Percentiles rank a stretch among this genome's conserved stretches.
phyloP scores from a whole-genome alignment of 2,329 filamentous ascomycete genomes.

The Penicillium sp. region DNA sequence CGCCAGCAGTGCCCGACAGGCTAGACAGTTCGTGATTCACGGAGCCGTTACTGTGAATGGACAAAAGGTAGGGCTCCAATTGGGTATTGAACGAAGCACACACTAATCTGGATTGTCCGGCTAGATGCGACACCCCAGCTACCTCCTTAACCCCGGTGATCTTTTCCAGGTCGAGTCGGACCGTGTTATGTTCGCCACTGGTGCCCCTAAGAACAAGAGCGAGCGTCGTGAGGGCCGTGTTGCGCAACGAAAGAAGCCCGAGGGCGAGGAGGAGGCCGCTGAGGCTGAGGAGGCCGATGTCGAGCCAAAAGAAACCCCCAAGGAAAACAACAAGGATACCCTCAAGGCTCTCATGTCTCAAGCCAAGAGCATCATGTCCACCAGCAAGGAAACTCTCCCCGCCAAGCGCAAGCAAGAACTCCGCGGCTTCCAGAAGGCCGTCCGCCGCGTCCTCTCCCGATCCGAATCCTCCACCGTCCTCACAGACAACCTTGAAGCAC shows the following conservation, averaged over 20 bases:
- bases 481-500: slow-evolving; percentile 54
- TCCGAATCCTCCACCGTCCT: slow-evolving; percentile 48
- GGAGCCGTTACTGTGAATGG: slow-evolving; percentile 95
- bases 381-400: slow-evolving; percentile 55
- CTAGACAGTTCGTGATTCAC: slow-evolving; percentile 90
- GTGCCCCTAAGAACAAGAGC: slow-evolving; percentile 63
- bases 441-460: slow-evolving; percentile 64
- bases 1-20: slow-evolving; percentile 88
- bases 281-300: slow-evolving; percentile 29
- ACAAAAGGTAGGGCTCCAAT: slow-evolving; percentile 67
- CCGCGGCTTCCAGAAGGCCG: slow-evolving; percentile 68
- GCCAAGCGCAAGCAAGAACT: slow-evolving; percentile 76
- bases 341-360: slow-evolving; percentile 58
- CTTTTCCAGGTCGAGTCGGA: slow-evolving; percentile 96
- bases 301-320: slow-evolving; percentile 27
- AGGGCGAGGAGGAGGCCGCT: slow-evolving; percentile 29
- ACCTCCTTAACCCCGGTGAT: slow-evolving; percentile 93
- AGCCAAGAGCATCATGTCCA: slow-evolving; percentile 63
- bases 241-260: slow-evolving; percentile 26
- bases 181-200: slow-evolving; percentile 84
- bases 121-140: slow-evolving; percentile 89
- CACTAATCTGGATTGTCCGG: slow-evolving; percentile 2
- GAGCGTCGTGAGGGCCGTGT: slow-evolving; percentile 43
- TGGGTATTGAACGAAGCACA: background rate
- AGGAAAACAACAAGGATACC: slow-evolving; percentile 45